Conservation (phyloP, 305 asterid genomes). For the Solanum aculeatissimum region DNA sequence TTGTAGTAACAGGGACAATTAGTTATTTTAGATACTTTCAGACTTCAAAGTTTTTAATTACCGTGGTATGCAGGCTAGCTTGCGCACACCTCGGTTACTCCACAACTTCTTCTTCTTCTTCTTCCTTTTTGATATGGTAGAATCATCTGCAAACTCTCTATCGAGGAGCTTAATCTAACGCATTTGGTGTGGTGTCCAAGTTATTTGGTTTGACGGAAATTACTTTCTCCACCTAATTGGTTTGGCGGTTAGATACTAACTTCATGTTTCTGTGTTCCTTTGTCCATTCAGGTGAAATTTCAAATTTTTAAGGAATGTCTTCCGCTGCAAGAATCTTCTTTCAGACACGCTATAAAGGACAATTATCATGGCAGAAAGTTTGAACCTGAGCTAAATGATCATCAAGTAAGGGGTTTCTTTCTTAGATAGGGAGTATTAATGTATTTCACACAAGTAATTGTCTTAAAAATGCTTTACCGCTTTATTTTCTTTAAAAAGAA, state of each 20-base stretch:
- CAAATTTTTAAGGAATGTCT: conserved; percentile 55
- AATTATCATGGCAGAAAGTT: conserved; percentile 52
- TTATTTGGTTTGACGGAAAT: not conserved
- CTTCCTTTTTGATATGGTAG: not conserved
- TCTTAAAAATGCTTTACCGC: not conserved
- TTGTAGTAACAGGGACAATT: not conserved
- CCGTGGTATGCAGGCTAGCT: not conserved
- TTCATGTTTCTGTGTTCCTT: conserved; percentile 4
- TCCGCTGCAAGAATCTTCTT: conserved; percentile 53
- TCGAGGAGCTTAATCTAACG: not conserved
- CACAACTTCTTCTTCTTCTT: not conserved
- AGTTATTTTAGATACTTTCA: not conserved
- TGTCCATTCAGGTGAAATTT: conserved; percentile 45
- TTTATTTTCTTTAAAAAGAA: not conserved
- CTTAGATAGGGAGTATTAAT: not conserved
- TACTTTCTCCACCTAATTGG: not conserved
- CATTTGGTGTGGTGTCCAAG: not conserved
- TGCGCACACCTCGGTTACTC: not conserved
- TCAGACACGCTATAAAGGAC: conserved; percentile 41
- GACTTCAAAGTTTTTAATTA: not conserved
- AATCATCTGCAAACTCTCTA: not conserved
- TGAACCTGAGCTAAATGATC: conserved; percentile 50
- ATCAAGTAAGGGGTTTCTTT: conserved; percentile 37
- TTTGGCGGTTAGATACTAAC: not conserved
- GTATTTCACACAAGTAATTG: not conserved